Base-by-base conservation (phyloP, 1,284 basidiomycete species). In the Boletus coffeatus region DNA sequence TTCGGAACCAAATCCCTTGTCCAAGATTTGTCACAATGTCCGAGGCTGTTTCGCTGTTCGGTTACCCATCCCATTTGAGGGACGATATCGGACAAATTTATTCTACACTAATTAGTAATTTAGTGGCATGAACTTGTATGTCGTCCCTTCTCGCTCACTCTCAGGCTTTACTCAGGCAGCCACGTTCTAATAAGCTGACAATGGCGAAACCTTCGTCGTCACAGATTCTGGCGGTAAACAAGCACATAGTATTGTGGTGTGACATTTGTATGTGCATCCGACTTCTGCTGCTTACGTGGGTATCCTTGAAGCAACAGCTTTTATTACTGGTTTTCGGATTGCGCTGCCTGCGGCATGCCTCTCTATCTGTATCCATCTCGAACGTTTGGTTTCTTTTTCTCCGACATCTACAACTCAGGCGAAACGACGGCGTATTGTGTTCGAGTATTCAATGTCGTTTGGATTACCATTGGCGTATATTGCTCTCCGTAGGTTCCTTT, bases 381-480 rank as follows among this genome's bases (percentile, higher is more conserved):
- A 73, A 57, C 73, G 67, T 9, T 52, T 77, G 46, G 73, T 72
- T 53, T 67, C 70, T 21, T 72, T 73, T 57, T 61, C 60, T 58
- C 67, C 67, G 39, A 62, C 59, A 1, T 64, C 65, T 16, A 68
- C 65, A 14, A 52, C 65, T 69, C 76, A 67, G 37, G 65, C 63
- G 52, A 76, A 74, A 60, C 71, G 64, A 34, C 70, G 71, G 48
- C 74, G 75, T 56, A 73, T 73, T 29, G 65, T 82, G 36, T 72
- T 85, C 58, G 86, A 90, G 61, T 66, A 80, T 60, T 59, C 76
- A 18, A 73, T 86, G 65, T 87, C 84, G 66, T 77, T 86, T 68
- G 73, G 80, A 3, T 59, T 85, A 32, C 87, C 89, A 21, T 56
- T 84, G 50, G 39, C 85, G 37, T 84, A 84, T 68, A 84, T 85